Evolutionary conservation across 2,329 filamentous ascomycete genomes (phyloP).

Genomic region (Cryoendolithus antarcticus): DNA sequence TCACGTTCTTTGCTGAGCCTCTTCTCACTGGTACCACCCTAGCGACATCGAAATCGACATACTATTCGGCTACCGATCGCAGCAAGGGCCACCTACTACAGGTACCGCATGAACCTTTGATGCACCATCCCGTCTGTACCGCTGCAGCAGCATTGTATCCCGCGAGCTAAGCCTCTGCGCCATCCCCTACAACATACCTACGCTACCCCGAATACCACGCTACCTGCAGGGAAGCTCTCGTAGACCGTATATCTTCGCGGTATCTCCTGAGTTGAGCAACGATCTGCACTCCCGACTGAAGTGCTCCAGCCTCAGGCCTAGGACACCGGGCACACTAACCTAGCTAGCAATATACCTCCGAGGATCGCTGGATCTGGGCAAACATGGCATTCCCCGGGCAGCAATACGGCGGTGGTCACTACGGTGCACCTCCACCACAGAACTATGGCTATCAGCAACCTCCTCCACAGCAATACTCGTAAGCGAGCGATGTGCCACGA

Average conservation of each 20-base stretch:
- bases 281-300: background rate
- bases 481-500: constrained; percentile 1
- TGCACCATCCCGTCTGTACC: background rate
- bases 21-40: too few relatives aligned
- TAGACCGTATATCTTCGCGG: background rate
- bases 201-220: background rate
- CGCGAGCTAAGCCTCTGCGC: background rate
- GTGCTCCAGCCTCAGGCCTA: too few relatives aligned
- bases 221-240: background rate
- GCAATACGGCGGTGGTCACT: constrained; percentile 10
- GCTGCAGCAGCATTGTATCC: background rate
- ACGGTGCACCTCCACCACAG: constrained; percentile 18
- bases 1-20: too few relatives aligned
- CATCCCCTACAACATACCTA: background rate
- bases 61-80: too few relatives aligned
- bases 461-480: constrained; percentile 7
- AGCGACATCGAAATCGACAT: too few relatives aligned
- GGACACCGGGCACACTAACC: too few relatives aligned
- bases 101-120: too few relatives aligned
- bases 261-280: constrained; percentile 1
- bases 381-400: constrained; percentile 15
- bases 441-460: constrained; percentile 13
- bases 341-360: too few relatives aligned
- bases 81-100: too few relatives aligned
- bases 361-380: background rate